Conservation (phyloP, 495 filamentous ascomycete species). For the Penicillium roqueforti region DNA sequence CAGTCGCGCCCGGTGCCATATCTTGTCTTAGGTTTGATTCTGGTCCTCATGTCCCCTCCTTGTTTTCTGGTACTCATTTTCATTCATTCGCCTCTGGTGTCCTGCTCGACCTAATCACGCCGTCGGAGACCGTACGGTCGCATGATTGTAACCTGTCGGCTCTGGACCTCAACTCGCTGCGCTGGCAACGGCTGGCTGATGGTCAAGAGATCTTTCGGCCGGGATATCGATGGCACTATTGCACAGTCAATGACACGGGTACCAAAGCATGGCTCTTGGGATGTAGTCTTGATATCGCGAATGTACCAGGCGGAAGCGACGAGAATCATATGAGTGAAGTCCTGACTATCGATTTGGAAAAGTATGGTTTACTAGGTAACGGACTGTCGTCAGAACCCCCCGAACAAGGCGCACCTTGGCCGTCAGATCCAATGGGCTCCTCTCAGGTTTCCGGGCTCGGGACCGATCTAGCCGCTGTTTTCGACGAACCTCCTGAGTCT, state of each 20-base stretch:
- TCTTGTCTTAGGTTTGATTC: slow-evolving; percentile 85
- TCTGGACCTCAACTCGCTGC: slow-evolving; percentile 75
- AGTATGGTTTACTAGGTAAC: slow-evolving; percentile 84
- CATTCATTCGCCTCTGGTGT: slow-evolving; percentile 92
- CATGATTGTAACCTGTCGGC: slow-evolving; percentile 88
- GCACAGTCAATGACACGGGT: slow-evolving; percentile 84
- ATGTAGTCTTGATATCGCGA: slow-evolving; percentile 65
- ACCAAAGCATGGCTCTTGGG: slow-evolving; percentile 97
- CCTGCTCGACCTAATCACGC: slow-evolving; percentile 88
- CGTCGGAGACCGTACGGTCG: slow-evolving; percentile 74
- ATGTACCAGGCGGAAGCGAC: slow-evolving; percentile 48
- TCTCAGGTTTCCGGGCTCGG: slow-evolving; percentile 62
- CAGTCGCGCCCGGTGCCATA: slow-evolving; percentile 80
- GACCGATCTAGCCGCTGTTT: slow-evolving; percentile 75
- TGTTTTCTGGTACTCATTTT: slow-evolving; percentile 86
- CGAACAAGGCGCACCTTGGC: slow-evolving; percentile 52
- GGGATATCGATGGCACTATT: slow-evolving; percentile 95
- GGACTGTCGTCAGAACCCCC: slow-evolving; percentile 57
- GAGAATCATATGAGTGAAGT: slow-evolving; percentile 94
- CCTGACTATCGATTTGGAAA: slow-evolving; percentile 80
- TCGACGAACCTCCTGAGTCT: slow-evolving; percentile 72
- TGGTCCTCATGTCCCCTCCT: slow-evolving; percentile 79
- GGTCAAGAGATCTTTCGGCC: slow-evolving; percentile 86
- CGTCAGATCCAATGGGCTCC: slow-evolving; percentile 44
- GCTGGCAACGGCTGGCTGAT: slow-evolving; percentile 91